Evolutionary conservation across 768 basidiomycete species (phyloP).

Genomic region (Mrakia hoshinonis): DNA sequence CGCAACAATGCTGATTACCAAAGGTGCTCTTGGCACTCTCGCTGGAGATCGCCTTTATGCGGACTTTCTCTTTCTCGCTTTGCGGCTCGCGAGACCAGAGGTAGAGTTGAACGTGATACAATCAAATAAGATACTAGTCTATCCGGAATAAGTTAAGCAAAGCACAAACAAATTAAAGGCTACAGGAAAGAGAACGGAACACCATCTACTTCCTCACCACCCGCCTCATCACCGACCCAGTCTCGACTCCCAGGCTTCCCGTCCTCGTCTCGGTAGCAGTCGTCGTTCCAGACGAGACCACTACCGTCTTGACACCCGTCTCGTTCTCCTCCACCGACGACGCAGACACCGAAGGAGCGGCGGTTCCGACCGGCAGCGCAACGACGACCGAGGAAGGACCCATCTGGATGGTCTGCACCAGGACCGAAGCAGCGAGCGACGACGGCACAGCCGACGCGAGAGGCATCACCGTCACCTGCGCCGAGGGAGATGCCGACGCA

Average conservation of each 20-base stretch:
- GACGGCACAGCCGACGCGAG: background rate
- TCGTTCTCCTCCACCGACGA: background rate
- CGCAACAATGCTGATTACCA: too few species aligned
- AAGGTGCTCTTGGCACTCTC: too few species aligned
- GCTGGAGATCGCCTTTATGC: too few species aligned
- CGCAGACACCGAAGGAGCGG: background rate
- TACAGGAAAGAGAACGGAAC: background rate
- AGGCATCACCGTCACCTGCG: background rate
- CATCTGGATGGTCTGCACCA: slow-evolving; percentile 16
- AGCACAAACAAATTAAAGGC: background rate
- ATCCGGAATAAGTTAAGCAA: background rate
- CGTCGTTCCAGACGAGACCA: background rate
- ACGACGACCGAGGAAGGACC: background rate
- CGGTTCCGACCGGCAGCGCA: background rate
- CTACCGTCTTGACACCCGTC: background rate
- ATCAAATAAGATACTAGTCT: background rate
- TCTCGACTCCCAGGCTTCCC: background rate
- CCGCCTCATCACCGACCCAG: background rate
- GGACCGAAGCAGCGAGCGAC: background rate
- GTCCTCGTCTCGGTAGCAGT: background rate
- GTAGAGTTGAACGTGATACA: background rate
- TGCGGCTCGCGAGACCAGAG: background rate
- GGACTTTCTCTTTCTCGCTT: too few species aligned
- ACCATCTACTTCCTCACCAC: background rate
- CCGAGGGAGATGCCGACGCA: background rate